A percentile compares a stretch with the other conserved stretches of the same genome.
phyloP scores from a whole-genome alignment of 1,284 basidiomycete genomes.

The Tilletia setariae region DNA sequence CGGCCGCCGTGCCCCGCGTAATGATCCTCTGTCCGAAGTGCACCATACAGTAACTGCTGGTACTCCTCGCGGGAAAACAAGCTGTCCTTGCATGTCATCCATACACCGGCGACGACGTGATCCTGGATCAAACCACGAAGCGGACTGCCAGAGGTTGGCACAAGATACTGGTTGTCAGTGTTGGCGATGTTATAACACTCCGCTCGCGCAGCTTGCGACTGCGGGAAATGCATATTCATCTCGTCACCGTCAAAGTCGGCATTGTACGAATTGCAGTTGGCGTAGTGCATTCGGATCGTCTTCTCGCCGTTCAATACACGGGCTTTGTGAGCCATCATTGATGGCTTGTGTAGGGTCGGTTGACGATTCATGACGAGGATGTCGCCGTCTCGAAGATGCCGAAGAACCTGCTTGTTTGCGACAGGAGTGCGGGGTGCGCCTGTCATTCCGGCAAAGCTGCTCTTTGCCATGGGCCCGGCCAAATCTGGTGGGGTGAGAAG shows the following conservation, averaged over 20 bases:
- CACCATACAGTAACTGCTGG: conserved; percentile 92
- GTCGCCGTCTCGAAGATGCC: conserved; percentile 92
- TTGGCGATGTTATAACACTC: conserved; percentile 77
- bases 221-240: conserved; percentile 99
- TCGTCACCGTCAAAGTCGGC: conserved; percentile 99
- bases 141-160: conserved; percentile 95
- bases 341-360: conserved; percentile 98
- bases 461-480: conserved; percentile 55
- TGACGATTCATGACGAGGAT: conserved; percentile 95
- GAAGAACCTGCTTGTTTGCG: conserved; percentile 94
- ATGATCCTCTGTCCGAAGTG: conserved; percentile 82
- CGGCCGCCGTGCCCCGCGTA: conserved; percentile 64
- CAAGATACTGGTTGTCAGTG: conserved; percentile 97
- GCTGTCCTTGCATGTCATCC: conserved; percentile 95
- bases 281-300: conserved; percentile 99
- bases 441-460: conserved; percentile 50
- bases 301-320: conserved; percentile 91
- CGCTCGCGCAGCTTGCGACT: conserved; percentile 86
- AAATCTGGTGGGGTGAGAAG: conserved; percentile 83
- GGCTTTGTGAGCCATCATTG: conserved; percentile 98
- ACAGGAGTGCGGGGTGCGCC: conserved; percentile 53
- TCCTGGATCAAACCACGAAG: conserved; percentile 98
- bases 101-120: conserved; percentile 96
- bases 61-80: conserved; percentile 96
- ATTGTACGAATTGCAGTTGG: conserved; percentile 99